Base-by-base conservation (phyloP, 805 yeast genomes). In the Blastobotrys mokoenaii region DNA sequence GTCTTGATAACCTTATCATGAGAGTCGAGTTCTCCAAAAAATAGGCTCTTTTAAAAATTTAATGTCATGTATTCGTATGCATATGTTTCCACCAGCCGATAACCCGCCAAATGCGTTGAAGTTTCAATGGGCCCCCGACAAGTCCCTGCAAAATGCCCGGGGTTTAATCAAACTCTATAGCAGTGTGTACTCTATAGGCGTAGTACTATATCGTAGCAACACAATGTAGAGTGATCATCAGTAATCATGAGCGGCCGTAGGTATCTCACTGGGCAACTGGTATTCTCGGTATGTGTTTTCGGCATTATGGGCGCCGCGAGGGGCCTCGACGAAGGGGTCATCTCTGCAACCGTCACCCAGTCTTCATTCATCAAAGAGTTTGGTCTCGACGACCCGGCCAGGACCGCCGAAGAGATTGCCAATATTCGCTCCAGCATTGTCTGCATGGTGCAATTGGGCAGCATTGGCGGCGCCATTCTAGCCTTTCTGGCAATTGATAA, bases 1-100 rank as follows among this genome's bases (percentile, higher is more conserved):
- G 97, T 74, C 84, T 83, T 76, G 84, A 83, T 76, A 84, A 82
- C 60, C 74, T 90, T 77, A 88, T 90, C 63, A 72, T 84, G 66
- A 56, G 60, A 43, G 71, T 67, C 39, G 71, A 67, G 52, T 65
- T 67, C 47, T 58, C 69, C 41, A 63, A 66, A 55, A 60, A 57
- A 10, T 40, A 40, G 17, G 36, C 14, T 11, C n/a, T n/a, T n/a
- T n/a, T n/a, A n/a, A n/a, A n/a, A n/a, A n/a, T n/a, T n/a, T n/a
- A n/a, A n/a, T n/a, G n/a, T n/a, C n/a, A n/a, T n/a, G n/a, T n/a
- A n/a, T n/a, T n/a, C n/a, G n/a, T n/a, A n/a, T n/a, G n/a, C n/a
- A n/a, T n/a, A n/a, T n/a, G n/a, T n/a, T n/a, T n/a, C n/a, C n/a
- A n/a, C n/a, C n/a, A n/a, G n/a, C n/a, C n/a, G n/a, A n/a, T n/a